Evolutionary conservation across 176 grass and related monocot species (phyloP), one percentile per base, ranked within the genome.

Genomic region (Tillandsia fasciculata): DNA sequence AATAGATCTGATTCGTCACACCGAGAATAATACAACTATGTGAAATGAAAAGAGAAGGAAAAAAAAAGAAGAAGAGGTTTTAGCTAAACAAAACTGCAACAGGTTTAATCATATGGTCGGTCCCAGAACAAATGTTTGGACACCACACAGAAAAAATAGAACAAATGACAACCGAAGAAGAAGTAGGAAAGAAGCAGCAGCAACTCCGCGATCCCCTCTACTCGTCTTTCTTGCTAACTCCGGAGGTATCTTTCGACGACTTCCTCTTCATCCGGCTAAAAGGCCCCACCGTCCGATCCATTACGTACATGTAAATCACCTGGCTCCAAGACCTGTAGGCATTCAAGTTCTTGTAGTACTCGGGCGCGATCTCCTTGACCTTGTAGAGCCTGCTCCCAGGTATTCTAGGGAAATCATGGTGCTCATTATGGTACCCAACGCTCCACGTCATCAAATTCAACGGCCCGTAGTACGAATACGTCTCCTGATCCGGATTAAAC

Each of bases 181-280:
- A 71, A 52, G n/a, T n/a, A n/a, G 22, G 9, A 53, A 71, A 15
- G 51, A 26, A 71, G 50, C 10, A 12, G 50, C 10, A 12, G 48
- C 3, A 49, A 5, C 48, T 50, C 28, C 4, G 17, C 6, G 3
- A 2, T 9, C 48, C 5, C 33, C 84, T 93, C 84, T 93, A 90
- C 13, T 71, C 75, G 18, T 82, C 78, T 68, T 99, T 90, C 70
- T 90, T 93, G 2, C 64, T 26, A 1, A 10, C 20, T 3, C n/a
- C 15, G 56, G 14, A 3, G 53, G 51, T 5, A 57, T 52, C 29
- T 27, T 69, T 77, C 8, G 66, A 63, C 61, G 74, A 56, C 77
- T 88, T 99, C 22, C 95, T 86, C 80, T 99, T 99, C 80, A 99
- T 94, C 75, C 95, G 77, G 64, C 90, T 99, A 75, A 90, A 99